phyloP scores from a whole-genome alignment of 2,329 filamentous ascomycete species.

The Botrytis fabae region DNA sequence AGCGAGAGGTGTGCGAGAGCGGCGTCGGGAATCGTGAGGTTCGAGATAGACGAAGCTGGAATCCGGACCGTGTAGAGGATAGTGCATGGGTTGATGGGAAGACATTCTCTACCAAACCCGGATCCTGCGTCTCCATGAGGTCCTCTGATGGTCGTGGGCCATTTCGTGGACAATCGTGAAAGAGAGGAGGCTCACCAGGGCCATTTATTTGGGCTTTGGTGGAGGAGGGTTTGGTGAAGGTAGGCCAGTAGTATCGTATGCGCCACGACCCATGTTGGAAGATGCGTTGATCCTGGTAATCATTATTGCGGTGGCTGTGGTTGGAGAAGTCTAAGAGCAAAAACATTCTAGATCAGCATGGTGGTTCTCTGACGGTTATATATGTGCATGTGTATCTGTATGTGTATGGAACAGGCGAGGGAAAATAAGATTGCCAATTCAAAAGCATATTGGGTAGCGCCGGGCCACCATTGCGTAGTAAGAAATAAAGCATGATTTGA shows the following conservation, averaged over 20 bases:
- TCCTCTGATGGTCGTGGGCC: slow-evolving; percentile 18
- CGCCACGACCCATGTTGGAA: slow-evolving; percentile 52
- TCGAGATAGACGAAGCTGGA: slow-evolving; percentile 18
- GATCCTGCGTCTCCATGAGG: slow-evolving; percentile 18
- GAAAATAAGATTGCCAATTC: slow-evolving; percentile 19
- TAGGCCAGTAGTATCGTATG: slow-evolving; percentile 54
- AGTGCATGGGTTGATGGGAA: neutral
- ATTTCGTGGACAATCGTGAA: slow-evolving; percentile 23
- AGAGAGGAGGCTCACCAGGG: slow-evolving; percentile 13
- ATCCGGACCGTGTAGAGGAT: slow-evolving; percentile 15
- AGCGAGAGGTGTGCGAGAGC: neutral
- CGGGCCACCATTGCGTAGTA: slow-evolving; percentile 3
- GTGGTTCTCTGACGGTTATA: neutral
- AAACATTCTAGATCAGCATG: slow-evolving; percentile 21
- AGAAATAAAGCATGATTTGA: slow-evolving; percentile 21
- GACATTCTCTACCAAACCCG: neutral
- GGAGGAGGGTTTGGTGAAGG: slow-evolving; percentile 45
- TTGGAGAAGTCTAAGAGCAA: neutral
- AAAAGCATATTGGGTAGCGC: neutral
- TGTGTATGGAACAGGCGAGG: neutral
- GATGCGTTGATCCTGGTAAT: slow-evolving; percentile 37
- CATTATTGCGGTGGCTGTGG: slow-evolving; percentile 28
- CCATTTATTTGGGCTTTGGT: slow-evolving; percentile 40
- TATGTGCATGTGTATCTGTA: neutral
- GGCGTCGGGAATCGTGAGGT: slow-evolving; percentile 21